Evolutionary conservation across 177 flowering plant genomes (phyloP).

Genomic region (Vitis hybrid): DNA sequence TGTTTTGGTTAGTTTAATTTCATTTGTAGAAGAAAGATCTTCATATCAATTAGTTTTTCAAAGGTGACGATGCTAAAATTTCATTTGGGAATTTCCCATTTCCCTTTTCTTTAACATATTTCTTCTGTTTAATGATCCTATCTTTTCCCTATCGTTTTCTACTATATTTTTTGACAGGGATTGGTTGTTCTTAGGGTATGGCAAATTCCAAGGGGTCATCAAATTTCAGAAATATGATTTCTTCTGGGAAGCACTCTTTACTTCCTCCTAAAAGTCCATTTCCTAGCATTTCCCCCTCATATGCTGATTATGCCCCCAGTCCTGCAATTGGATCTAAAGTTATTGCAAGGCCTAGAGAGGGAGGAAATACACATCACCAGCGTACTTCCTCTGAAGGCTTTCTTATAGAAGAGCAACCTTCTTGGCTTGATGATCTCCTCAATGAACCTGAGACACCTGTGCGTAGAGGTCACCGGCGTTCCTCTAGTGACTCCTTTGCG

Average conservation of each 20-base stretch:
- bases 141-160: neutral
- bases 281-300: slow-evolving; percentile 58
- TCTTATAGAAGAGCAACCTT: slow-evolving; percentile 83
- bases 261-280: slow-evolving; percentile 95
- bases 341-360: slow-evolving; percentile 62
- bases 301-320: slow-evolving; percentile 59
- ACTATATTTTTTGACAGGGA: slow-evolving; percentile 19
- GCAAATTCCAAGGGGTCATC: slow-evolving; percentile 69
- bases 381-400: slow-evolving; percentile 86
- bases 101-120: neutral
- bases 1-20: no score
- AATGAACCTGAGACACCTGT: slow-evolving; percentile 93
- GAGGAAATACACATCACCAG: slow-evolving; percentile 64
- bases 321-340: slow-evolving; percentile 49
- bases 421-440: slow-evolving; percentile 98
- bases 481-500: slow-evolving; percentile 96
- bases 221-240: slow-evolving; percentile 46
- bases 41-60: neutral
- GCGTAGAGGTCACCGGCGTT: slow-evolving; percentile 82
- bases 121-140: neutral
- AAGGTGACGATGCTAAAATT: neutral
- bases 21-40: neutral
- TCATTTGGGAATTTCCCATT: no score
- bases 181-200: slow-evolving; percentile 40
- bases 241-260: slow-evolving; percentile 58